Percentiles rank a stretch among this genome's conserved stretches.
Evolutionary conservation across 179 eudicot genomes (phyloP).

Genomic region (Spergularia azorica): DNA sequence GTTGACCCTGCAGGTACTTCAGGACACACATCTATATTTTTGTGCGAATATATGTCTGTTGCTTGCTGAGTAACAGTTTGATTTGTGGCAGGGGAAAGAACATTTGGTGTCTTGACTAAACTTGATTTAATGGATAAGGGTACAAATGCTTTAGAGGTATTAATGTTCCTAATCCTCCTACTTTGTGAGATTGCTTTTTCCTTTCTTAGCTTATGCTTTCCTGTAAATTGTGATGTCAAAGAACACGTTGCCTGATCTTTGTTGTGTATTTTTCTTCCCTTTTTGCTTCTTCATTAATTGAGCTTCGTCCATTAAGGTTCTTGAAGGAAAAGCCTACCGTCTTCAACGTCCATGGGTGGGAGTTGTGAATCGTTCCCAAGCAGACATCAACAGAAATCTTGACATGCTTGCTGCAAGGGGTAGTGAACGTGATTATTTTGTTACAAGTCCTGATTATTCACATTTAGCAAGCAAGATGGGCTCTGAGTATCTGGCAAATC

Average conservation of each 20-base stretch:
- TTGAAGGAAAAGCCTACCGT: constrained; percentile 65
- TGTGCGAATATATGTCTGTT: background rate
- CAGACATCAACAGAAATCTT: constrained; percentile 56
- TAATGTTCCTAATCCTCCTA: background rate
- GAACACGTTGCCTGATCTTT: background rate
- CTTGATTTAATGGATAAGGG: constrained; percentile 85
- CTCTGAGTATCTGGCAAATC: constrained; percentile 62
- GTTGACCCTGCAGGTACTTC: constrained; percentile 70
- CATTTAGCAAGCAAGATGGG: constrained; percentile 66
- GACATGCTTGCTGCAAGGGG: constrained; percentile 64
- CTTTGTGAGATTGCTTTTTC: background rate
- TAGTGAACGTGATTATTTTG: constrained; percentile 58
- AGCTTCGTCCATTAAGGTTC: constrained; percentile 45
- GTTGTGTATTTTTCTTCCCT: background rate
- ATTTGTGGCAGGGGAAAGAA: constrained; percentile 53
- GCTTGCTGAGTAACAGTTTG: background rate
- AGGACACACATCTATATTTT: background rate
- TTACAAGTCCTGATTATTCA: constrained; percentile 59
- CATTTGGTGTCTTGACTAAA: constrained; percentile 81
- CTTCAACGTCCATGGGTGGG: constrained; percentile 77
- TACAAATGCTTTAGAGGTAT: constrained; percentile 76
- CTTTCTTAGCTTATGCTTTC: background rate
- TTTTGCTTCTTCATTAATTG: background rate
- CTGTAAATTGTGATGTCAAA: background rate
- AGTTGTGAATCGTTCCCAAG: constrained; percentile 70